Conservation (phyloP, 2,329 filamentous ascomycete species). For the Talaromyces pinophilus region DNA sequence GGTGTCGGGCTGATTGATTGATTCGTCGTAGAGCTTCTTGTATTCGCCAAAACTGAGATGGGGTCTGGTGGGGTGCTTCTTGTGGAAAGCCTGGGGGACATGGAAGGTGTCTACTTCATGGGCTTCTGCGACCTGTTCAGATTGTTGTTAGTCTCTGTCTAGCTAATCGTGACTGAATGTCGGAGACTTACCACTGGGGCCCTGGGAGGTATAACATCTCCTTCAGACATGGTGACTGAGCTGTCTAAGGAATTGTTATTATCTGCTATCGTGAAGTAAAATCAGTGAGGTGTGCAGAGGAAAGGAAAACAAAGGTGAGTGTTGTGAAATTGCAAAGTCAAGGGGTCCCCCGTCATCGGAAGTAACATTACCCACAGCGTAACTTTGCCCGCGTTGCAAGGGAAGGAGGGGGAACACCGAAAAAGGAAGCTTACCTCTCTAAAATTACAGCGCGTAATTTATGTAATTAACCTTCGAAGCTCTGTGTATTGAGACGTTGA, state of each 20-base stretch:
- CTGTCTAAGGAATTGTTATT: not conserved
- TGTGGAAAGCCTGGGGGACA: conserved; percentile 58
- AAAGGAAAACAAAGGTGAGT: not conserved
- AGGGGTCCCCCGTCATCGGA: conserved; percentile 4
- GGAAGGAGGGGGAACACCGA: not conserved
- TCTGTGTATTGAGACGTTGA: not conserved
- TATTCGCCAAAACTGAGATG: conserved; percentile 64
- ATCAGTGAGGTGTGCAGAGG: not conserved
- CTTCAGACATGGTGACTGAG: conserved; percentile 30
- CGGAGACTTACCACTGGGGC: conserved; percentile 18
- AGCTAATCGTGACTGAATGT: not conserved
- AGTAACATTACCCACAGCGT: conserved; percentile 18
- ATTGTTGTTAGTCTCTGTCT: conserved; percentile 16
- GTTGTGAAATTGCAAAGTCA: not conserved
- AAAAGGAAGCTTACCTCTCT: conserved; percentile 13
- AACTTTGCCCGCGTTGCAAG: not conserved
- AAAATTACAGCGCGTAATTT: conserved; percentile 2
- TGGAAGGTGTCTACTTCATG: conserved; percentile 55
- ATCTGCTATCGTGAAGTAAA: not conserved
- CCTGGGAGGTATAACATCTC: conserved; percentile 25
- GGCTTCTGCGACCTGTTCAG: conserved; percentile 46
- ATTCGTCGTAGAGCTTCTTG: conserved; percentile 71
- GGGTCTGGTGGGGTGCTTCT: conserved; percentile 62
- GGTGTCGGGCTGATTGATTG: conserved; percentile 81
- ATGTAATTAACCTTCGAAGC: not conserved